Base-by-base conservation (phyloP, 2,329 filamentous ascomycete species). In the Leptographium radiaticola region DNA sequence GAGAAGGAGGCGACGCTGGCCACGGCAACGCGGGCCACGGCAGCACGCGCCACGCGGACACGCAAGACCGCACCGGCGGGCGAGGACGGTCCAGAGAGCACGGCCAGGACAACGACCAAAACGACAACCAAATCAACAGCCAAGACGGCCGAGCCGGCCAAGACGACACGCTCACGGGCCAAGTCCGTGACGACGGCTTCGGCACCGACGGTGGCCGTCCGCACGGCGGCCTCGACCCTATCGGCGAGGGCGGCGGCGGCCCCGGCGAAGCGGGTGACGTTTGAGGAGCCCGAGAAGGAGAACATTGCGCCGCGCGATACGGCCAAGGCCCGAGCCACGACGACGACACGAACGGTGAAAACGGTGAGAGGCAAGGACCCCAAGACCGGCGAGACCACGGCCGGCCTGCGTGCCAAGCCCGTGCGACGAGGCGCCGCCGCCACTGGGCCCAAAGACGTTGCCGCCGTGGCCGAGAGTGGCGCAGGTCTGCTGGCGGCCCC, bases 231-330 rank as follows among this genome's bases (percentile, higher is more conserved):
- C 7, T 65, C 68, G 38, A 43, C 53, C 2, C 25, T 52, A 2
- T 63, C 67, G 56, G 53, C 68, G 58, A 77, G 71, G 65, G 65
- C 75, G 18, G 68, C 71, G 6, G 65, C 71, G 1, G 34, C 12
- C 34, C 33, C 52, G 38, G 82, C 78, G 69, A 84, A 83, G 69
- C 74, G 71, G 3, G 80, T 84, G 61, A 81, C 76, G 55, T 84
- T 84, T 63, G 73, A 82, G 62, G 78, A 80, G 59, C 76, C 77
- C 4, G 80, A 82, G 63, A 84, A 84, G 66, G 81, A 84, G 63
- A 84, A 84, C 58, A 66, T 80, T 40, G 64, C 71, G 20, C 77
- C 76, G 15, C 20, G 59, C 15, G 59, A 65, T 3, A 53, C 64
- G 5, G 55, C 59, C 25, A 70, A 67, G 46, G 58, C 60, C 5